Evolutionary conservation across 208 protist genomes (phyloP).

Genomic region (Leishmania guyanensis): DNA sequence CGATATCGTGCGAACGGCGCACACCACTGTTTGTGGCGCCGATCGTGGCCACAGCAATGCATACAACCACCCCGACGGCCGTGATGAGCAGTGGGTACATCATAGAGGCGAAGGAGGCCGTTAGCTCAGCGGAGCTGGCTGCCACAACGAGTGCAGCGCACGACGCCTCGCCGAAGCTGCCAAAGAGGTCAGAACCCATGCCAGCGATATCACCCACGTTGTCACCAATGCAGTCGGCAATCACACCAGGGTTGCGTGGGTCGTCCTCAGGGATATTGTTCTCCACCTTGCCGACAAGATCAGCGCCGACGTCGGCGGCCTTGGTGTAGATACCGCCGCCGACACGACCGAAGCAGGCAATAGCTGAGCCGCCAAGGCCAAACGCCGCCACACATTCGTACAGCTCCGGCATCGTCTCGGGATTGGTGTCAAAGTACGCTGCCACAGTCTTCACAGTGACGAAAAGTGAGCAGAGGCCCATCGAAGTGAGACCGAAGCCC

Average conservation of each 20-base stretch:
- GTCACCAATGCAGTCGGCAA: slow-evolving; percentile 96
- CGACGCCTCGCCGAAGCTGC: slow-evolving; percentile 95
- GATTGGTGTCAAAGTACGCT: slow-evolving; percentile 59
- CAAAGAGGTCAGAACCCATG: slow-evolving; percentile 96
- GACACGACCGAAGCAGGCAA: slow-evolving; percentile 96
- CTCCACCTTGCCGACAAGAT: slow-evolving; percentile 96
- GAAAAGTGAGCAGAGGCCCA: slow-evolving; percentile 83
- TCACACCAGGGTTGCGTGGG: slow-evolving; percentile 95
- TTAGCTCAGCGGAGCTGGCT: slow-evolving; percentile 61
- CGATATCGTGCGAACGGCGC: slow-evolving; percentile 59
- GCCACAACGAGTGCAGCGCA: slow-evolving; percentile 91
- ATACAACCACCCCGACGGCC: slow-evolving; percentile 73
- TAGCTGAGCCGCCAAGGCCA: slow-evolving; percentile 95
- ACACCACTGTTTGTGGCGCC: slow-evolving; percentile 64
- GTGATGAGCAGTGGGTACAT: slow-evolving; percentile 92
- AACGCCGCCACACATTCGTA: slow-evolving; percentile 93
- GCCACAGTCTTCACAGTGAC: slow-evolving; percentile 63
- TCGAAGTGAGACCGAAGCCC: slow-evolving; percentile 87
- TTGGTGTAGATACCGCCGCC: slow-evolving; percentile 97
- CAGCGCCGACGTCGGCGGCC: slow-evolving; percentile 95
- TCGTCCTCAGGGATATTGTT: slow-evolving; percentile 97
- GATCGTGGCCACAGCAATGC: slow-evolving; percentile 66
- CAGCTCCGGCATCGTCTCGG: slow-evolving; percentile 47
- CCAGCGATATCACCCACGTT: slow-evolving; percentile 96
- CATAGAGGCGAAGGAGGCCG: slow-evolving; percentile 71